Evolutionary conservation across 129 eudicot genomes (phyloP), one percentile per base, ranked within the genome.

Genomic region (Scalesia atractyloides): DNA sequence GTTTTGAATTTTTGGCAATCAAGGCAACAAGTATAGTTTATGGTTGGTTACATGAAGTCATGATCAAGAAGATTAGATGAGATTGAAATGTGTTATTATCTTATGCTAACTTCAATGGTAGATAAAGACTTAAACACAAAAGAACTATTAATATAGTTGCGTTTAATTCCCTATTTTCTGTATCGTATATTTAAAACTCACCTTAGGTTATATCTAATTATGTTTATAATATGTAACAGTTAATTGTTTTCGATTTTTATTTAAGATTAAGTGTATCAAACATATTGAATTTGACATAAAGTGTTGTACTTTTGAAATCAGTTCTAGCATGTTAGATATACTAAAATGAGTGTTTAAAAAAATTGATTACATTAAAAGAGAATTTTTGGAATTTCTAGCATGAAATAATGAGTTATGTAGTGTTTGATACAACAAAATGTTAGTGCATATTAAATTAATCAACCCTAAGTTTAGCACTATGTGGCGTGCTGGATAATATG

Each of bases 91-190:
- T 78, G 73, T 71, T 71, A 30, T 30, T 30, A 30, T 78, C 64
- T 78, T 47, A 71, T 78, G 82, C 68, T 71, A 78, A 78, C 77
- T 69, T 70, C 13, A 71, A 78, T 70, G 77, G 51, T 78, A 71
- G 82, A 71, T 78, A 62, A 63, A 49, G 49, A 51, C 41, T 63
- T 13, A n/a, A 57, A 67, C 64, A 73, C 10, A 41, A 71, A 71
- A 41, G 5, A 14, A 60, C 69, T n/a, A 61, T 59, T 16, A 39
- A 60, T 33, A 70, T 54, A 18, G 53, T 14, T 44, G 20, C 4
- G 24, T 43, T 57, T 7, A n/a, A 2, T 18, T 39, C 7, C 52
- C 5, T 71, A 6, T 41, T 30, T 30, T 59, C 9, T 54, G 19
- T 54, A 18, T 33, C 4, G 17, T 17, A 14, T 18, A 44, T 18